phyloP scores from a whole-genome alignment of 140 eudicot species.

The Bidens hawaiensis region DNA sequence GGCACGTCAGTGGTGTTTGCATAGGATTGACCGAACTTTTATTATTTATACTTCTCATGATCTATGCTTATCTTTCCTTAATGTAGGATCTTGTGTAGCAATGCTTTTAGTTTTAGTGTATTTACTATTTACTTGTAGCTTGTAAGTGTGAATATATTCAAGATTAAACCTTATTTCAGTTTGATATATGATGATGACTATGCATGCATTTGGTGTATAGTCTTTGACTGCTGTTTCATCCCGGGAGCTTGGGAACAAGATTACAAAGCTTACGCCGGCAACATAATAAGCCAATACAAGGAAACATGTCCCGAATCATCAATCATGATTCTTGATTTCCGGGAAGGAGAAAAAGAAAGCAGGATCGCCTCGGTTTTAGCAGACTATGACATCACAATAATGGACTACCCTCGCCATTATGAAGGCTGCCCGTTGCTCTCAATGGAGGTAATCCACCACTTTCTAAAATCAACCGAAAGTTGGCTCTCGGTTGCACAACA shows the following conservation, averaged over 20 bases:
- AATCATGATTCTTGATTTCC: slow-evolving; percentile 58
- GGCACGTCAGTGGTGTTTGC: too few relatives aligned
- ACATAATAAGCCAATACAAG: slow-evolving; percentile 37
- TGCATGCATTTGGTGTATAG: slow-evolving; percentile 26
- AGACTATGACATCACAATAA: slow-evolving; percentile 38
- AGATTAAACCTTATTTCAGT: slow-evolving; percentile 10
- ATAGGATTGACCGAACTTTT: too few relatives aligned
- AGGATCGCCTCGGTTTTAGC: slow-evolving; percentile 37
- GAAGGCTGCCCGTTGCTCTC: slow-evolving; percentile 65
- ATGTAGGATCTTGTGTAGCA: too few relatives aligned
- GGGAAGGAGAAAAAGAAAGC: slow-evolving; percentile 51
- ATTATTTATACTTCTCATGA: too few relatives aligned
- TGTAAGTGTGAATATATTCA: too few relatives aligned
- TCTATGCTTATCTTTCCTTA: too few relatives aligned
- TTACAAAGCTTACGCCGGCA: slow-evolving; percentile 41
- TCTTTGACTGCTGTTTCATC: slow-evolving; percentile 77
- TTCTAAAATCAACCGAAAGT: slow-evolving; percentile 62
- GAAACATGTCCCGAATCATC: slow-evolving; percentile 53
- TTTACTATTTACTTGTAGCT: too few relatives aligned
- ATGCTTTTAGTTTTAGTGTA: too few relatives aligned
- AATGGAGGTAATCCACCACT: slow-evolving; percentile 71
- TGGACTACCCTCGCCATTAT: slow-evolving; percentile 65
- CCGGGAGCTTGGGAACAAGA: slow-evolving; percentile 42
- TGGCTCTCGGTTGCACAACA: slow-evolving; percentile 66
- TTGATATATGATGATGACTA: slow-evolving; percentile 14